Conservation (phyloP, 495 filamentous ascomycete genomes). For the Aspergillus kassunensis region DNA sequence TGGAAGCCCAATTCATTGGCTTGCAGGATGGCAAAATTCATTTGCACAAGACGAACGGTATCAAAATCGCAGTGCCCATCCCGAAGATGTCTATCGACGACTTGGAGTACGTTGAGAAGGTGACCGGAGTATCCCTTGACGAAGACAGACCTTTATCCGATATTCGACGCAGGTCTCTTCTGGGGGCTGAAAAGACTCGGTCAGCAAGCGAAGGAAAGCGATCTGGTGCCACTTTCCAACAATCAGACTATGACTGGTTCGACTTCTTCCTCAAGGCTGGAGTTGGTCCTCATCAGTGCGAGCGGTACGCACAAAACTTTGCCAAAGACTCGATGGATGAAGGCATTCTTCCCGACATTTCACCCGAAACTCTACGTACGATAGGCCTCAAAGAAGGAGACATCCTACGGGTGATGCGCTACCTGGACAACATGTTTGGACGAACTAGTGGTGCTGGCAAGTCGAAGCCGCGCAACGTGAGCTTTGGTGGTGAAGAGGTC, state of each 20-base stretch:
- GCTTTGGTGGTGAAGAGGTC: conserved; percentile 55
- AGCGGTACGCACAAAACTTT: conserved; percentile 89
- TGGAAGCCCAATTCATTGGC: conserved; percentile 95
- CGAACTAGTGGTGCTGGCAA: conserved; percentile 59
- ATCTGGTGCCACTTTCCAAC: conserved; percentile 54
- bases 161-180: conserved; percentile 50
- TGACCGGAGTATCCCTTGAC: conserved; percentile 83
- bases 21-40: conserved; percentile 91
- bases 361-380: conserved; percentile 72
- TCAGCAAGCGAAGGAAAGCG: conserved; percentile 27
- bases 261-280: conserved; percentile 94
- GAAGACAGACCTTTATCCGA: conserved; percentile 94
- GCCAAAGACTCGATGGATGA: conserved; percentile 92
- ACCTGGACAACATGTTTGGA: conserved; percentile 74
- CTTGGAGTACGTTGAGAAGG: conserved; percentile 86
- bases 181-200: conserved; percentile 20
- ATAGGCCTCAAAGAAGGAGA: conserved; percentile 93
- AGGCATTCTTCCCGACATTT: conserved; percentile 80
- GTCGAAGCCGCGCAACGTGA: conserved; percentile 56
- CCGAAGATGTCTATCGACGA: conserved; percentile 93
- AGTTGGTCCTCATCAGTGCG: conserved; percentile 85
- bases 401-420: conserved; percentile 90
- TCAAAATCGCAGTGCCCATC: conserved; percentile 95
- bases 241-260: conserved; percentile 90
- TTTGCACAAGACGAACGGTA: conserved; percentile 94